Conservation (phyloP, 73 alveolate species). For the Paramecium sonneborni region DNA sequence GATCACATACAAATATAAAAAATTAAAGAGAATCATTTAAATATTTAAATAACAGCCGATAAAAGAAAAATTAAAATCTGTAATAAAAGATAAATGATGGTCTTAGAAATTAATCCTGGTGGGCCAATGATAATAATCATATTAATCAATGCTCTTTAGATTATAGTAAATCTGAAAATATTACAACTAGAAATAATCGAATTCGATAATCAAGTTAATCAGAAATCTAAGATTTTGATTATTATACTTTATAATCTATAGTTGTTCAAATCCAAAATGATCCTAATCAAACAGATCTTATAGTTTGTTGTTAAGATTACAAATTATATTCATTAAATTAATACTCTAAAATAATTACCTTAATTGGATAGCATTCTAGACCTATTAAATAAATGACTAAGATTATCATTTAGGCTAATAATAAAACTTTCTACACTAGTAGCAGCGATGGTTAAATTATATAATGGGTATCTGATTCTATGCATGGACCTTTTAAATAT, state of each 20-base stretch:
- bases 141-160: not conserved
- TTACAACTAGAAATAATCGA: conserved; percentile 39
- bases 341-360: not conserved
- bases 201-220: not conserved
- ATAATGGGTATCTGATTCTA: conserved; percentile 41
- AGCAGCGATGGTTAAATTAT: not conserved
- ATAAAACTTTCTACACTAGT: conserved; percentile 25
- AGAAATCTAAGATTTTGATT: not conserved
- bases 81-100: not conserved
- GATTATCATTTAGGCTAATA: not conserved
- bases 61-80: not conserved
- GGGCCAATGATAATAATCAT: not conserved
- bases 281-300: conserved; percentile 34
- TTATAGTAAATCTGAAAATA: conserved; percentile 45
- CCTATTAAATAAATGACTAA: conserved; percentile 19
- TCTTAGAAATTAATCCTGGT: not conserved
- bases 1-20: conserved; percentile 12
- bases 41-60: not conserved
- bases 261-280: conserved; percentile 12
- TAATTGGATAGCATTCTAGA: not conserved
- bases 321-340: not conserved
- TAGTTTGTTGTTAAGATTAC: not conserved
- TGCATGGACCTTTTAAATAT: conserved; percentile 29
- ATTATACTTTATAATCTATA: not conserved
- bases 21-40: conserved; percentile 2